These are phyloP conservation scores for Exophiala sp. DNA, from an alignment of 2,329 filamentous ascomycete species.

Conservation along the genomic window DNA sequence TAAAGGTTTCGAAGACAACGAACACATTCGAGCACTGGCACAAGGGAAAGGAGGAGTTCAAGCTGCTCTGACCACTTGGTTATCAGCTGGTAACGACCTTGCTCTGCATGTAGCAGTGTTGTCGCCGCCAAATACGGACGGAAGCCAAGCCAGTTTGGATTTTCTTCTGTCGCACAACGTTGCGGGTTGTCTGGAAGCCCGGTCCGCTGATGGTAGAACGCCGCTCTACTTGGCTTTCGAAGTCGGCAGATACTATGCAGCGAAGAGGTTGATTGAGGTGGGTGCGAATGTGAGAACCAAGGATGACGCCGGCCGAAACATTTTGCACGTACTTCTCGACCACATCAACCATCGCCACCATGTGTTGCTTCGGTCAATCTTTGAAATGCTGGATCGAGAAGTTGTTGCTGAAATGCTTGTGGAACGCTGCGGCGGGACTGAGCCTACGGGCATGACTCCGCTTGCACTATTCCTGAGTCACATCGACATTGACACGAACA, in stretches of 20 bases:
- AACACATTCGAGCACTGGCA: conserved; percentile 56
- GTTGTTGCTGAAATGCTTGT: conserved; percentile 35
- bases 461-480: conserved; percentile 53
- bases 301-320: conserved; percentile 57
- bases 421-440: conserved; percentile 44
- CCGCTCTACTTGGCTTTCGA: conserved; percentile 64
- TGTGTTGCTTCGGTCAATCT: conserved; percentile 49
- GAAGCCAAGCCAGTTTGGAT: conserved; percentile 53
- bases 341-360: conserved; percentile 32
- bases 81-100: conserved; percentile 48
- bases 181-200: conserved; percentile 59
- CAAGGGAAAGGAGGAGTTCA: conserved; percentile 59
- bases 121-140: conserved; percentile 35
- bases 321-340: conserved; percentile 56
- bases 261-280: conserved; percentile 57
- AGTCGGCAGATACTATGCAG: conserved; percentile 49
- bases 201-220: conserved; percentile 48
- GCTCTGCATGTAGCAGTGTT: conserved; percentile 62
- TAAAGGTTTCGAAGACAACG: conserved; percentile 55
- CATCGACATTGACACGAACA: conserved; percentile 16
- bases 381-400: conserved; percentile 56
- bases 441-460: conserved; percentile 55
- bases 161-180: conserved; percentile 60
- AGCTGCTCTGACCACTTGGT: conserved; percentile 50
- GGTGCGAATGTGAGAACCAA: conserved; percentile 65